These are phyloP conservation scores for Fonsecaea multimorphosa DNA, from an alignment of 2,329 filamentous ascomycete genomes.

Conservation along the genomic window DNA sequence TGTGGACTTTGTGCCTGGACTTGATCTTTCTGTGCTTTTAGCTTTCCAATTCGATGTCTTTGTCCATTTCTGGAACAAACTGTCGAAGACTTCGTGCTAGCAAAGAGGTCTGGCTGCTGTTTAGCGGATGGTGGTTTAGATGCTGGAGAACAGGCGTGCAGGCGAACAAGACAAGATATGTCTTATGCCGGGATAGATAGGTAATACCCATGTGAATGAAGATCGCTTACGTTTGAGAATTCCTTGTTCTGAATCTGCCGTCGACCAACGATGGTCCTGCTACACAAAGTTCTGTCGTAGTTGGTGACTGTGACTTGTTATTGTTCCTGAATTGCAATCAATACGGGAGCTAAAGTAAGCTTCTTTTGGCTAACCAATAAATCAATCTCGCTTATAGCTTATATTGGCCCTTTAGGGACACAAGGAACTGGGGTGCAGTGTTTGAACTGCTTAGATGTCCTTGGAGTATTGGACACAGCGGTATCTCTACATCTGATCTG, in stretches of 20 bases:
- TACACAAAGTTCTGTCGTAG: too few species aligned
- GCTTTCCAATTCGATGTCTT: constrained; percentile 9
- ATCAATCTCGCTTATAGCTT: too few species aligned
- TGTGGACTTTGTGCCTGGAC: constrained; percentile 9
- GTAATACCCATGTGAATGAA: constrained; percentile 21
- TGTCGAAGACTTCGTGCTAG: neutral
- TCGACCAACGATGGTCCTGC: too few species aligned
- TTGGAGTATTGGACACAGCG: too few species aligned
- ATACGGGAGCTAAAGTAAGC: too few species aligned
- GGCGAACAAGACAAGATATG: constrained; percentile 12
- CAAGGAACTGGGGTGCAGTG: too few species aligned
- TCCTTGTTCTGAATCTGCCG: neutral
- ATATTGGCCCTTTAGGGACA: too few species aligned
- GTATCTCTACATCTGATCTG: too few species aligned
- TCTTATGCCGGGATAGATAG: constrained; percentile 24
- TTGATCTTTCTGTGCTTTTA: constrained; percentile 9
- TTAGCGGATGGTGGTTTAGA: constrained; percentile 10
- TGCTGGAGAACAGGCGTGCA: constrained; percentile 9
- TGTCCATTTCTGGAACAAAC: constrained; percentile 7
- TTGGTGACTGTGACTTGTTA: too few species aligned
- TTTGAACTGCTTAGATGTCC: too few species aligned
- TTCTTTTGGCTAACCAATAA: too few species aligned
- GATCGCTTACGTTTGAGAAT: neutral
- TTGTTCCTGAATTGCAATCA: too few species aligned
- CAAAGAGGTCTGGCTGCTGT: constrained; percentile 8